Conservation (phyloP, 257 asterid species). For the Solanum virginianum region DNA sequence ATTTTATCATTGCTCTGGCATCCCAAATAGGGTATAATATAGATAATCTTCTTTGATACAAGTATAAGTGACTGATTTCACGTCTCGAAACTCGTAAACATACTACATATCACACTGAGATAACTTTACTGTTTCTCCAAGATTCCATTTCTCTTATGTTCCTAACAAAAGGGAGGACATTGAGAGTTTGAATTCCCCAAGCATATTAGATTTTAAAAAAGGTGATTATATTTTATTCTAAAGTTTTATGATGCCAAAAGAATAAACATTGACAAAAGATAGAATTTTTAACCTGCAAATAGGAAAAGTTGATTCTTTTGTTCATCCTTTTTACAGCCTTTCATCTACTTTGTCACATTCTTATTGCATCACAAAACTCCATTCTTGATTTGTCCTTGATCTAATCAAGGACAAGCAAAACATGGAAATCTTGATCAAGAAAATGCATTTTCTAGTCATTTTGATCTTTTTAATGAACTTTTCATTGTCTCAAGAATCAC, state of each 20-base stretch:
- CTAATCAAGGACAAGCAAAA: background rate
- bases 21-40: background rate
- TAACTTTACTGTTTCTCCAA: background rate
- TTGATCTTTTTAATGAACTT: slow-evolving; percentile 5
- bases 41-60: background rate
- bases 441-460: slow-evolving; percentile 11
- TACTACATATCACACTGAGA: background rate
- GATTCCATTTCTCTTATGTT: background rate
- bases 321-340: background rate
- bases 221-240: background rate
- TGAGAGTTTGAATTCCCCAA: background rate
- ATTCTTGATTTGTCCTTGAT: background rate
- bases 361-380: background rate
- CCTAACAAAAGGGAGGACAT: background rate
- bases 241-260: background rate
- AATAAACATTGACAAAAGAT: background rate
- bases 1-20: too few relatives aligned
- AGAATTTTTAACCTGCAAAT: background rate
- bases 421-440: slow-evolving; percentile 26
- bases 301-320: slow-evolving; percentile 17
- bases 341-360: background rate
- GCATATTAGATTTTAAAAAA: background rate
- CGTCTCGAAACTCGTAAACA: background rate
- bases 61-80: background rate
- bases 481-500: slow-evolving; percentile 13